Conservation (phyloP, 495 filamentous ascomycete species). For the Annulohypoxylon maeteangense region DNA sequence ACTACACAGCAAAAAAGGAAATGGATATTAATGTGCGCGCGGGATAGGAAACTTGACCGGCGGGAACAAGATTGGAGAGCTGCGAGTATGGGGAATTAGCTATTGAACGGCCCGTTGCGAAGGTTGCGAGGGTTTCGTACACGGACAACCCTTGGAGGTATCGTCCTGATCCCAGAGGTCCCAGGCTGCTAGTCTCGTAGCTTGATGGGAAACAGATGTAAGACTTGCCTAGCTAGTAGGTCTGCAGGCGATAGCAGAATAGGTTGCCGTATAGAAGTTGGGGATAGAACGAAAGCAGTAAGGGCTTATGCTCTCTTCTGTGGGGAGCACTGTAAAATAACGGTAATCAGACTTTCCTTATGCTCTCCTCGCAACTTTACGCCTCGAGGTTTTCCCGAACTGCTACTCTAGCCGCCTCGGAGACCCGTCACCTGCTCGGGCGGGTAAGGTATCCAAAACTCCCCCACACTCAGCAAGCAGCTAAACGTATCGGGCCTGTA, state of each 20-base stretch:
- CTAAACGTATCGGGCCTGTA: constrained; percentile 37
- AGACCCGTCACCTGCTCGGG: constrained; percentile 41
- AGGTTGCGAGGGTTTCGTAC: constrained; percentile 40
- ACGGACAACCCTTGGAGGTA: constrained; percentile 27
- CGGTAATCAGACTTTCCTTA: constrained; percentile 22
- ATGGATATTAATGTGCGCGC: constrained; percentile 16
- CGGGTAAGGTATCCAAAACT: constrained; percentile 37
- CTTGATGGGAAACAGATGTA: constrained; percentile 25
- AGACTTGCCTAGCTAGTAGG: constrained; percentile 26
- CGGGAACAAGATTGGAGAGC: constrained; percentile 37
- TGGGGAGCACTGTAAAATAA: constrained; percentile 34
- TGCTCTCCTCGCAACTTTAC: constrained; percentile 37
- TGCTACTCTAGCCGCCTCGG: constrained; percentile 43
- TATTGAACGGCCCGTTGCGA: constrained; percentile 45
- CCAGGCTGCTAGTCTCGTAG: constrained; percentile 19
- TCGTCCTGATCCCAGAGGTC: constrained; percentile 21
- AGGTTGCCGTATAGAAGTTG: constrained; percentile 30
- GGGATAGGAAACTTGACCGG: constrained; percentile 31
- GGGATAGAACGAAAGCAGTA: constrained; percentile 34
- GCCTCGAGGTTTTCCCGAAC: constrained; percentile 43
- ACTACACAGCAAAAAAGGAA: constrained; percentile 17
- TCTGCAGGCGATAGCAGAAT: constrained; percentile 30
- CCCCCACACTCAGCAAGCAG: constrained; percentile 38
- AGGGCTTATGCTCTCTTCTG: constrained; percentile 31
- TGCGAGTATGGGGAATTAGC: constrained; percentile 44